phyloP scores from a whole-genome alignment of 345 rosid genomes.

The Tarenaya hassleriana region DNA sequence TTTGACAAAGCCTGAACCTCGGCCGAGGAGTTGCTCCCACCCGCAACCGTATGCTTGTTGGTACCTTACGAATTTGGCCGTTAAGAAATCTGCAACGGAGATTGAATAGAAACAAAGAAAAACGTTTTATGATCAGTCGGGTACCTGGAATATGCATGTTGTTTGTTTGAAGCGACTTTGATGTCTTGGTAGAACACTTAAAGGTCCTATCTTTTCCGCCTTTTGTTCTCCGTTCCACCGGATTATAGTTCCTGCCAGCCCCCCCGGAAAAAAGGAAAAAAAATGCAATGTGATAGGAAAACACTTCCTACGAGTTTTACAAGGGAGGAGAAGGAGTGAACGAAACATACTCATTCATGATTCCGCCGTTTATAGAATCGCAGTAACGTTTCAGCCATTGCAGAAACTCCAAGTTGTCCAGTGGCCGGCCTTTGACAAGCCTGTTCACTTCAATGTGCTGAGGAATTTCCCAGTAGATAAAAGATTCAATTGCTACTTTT shows the following conservation, averaged over 20 bases:
- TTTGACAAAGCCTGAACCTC: slow-evolving; percentile 64
- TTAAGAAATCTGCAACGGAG: not conserved
- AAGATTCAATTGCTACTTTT: too few relatives aligned
- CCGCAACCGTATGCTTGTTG: slow-evolving; percentile 43
- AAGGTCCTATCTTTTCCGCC: slow-evolving; percentile 57
- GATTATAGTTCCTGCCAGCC: slow-evolving; percentile 74
- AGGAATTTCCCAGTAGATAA: slow-evolving; percentile 11
- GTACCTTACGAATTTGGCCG: slow-evolving; percentile 32
- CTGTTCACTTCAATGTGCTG: slow-evolving; percentile 91
- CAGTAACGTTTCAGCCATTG: slow-evolving; percentile 97
- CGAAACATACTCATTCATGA: slow-evolving; percentile 70
- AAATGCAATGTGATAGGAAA: not conserved
- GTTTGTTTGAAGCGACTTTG: slow-evolving; percentile 78
- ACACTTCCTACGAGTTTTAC: not conserved
- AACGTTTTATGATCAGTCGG: slow-evolving; percentile 21
- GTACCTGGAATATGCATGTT: slow-evolving; percentile 30
- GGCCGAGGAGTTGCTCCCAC: slow-evolving; percentile 37
- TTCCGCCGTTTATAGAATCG: slow-evolving; percentile 94
- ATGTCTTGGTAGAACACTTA: slow-evolving; percentile 47
- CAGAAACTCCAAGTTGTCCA: slow-evolving; percentile 96
- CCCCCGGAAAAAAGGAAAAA: too few relatives aligned
- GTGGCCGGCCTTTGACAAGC: slow-evolving; percentile 85
- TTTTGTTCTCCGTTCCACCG: slow-evolving; percentile 74
- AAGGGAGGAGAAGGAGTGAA: slow-evolving; percentile 2
- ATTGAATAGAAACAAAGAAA: not conserved